phyloP scores from a whole-genome alignment of 139 green algal species.

The Chlamydomonas incerta region DNA sequence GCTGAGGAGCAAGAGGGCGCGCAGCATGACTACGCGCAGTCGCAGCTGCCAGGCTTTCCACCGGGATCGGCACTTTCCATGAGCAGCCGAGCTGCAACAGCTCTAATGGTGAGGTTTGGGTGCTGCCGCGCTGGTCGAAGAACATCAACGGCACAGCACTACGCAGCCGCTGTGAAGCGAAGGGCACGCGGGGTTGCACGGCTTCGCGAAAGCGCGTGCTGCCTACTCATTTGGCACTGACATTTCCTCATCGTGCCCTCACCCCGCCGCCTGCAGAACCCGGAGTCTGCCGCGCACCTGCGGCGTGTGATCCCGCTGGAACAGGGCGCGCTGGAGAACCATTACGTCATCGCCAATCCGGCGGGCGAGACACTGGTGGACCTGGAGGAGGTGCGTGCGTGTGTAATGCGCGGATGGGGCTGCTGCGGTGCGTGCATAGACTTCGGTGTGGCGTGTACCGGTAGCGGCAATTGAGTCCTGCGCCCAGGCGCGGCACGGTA shows the following conservation, averaged over 20 bases:
- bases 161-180: not conserved
- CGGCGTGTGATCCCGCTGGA: slow-evolving; percentile 33
- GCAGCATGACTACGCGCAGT: too few species aligned
- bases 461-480: not conserved
- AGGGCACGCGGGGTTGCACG: too few species aligned
- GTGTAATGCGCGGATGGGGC: too few species aligned
- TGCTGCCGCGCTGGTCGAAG: not conserved
- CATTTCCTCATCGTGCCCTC: too few species aligned
- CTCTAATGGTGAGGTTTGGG: not conserved
- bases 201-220: not conserved
- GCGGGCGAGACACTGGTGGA: not conserved
- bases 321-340: slow-evolving; percentile 4
- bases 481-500: too few species aligned
- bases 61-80: not conserved
- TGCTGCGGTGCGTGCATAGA: too few species aligned
- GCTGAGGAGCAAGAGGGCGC: too few species aligned
- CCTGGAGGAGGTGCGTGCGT: not conserved
- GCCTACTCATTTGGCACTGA: not conserved
- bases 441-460: too few species aligned
- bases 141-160: not conserved
- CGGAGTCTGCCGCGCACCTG: slow-evolving; percentile 25
- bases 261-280: too few species aligned
- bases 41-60: slow-evolving; percentile 7
- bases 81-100: slow-evolving; percentile 8
- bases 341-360: slow-evolving; percentile 12